Evolutionary conservation across 768 basidiomycete genomes (phyloP).

Genomic region (Lanmaoa rubissima): DNA sequence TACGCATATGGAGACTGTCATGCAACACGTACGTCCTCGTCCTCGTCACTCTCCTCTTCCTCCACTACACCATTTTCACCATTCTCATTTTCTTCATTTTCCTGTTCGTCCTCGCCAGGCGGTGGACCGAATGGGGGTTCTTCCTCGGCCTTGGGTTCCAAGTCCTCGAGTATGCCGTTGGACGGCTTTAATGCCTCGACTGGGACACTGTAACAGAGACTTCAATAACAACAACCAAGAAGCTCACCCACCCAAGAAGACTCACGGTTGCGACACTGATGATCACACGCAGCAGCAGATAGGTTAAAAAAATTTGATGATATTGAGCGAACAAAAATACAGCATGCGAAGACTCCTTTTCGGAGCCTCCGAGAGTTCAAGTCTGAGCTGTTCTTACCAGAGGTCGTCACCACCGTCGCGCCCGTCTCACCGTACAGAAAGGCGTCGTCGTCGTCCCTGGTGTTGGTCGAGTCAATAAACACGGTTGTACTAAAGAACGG

Average conservation of each 20-base stretch:
- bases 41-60: slow-evolving; percentile 46
- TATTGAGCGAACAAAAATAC: slow-evolving; percentile 36
- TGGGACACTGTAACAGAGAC: slow-evolving; percentile 33
- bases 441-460: slow-evolving; percentile 79
- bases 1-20: background rate
- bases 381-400: slow-evolving; percentile 47
- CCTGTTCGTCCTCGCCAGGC: slow-evolving; percentile 22
- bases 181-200: slow-evolving; percentile 43
- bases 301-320: slow-evolving; percentile 40
- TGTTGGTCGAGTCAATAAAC: slow-evolving; percentile 26
- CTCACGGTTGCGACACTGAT: slow-evolving; percentile 66
- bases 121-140: slow-evolving; percentile 32
- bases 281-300: slow-evolving; percentile 38
- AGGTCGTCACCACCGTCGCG: slow-evolving; percentile 32
- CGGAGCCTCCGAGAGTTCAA: slow-evolving; percentile 22
- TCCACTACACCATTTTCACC: slow-evolving; percentile 42
- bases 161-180: slow-evolving; percentile 49
- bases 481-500: slow-evolving; percentile 15
- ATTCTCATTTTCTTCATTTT: slow-evolving; percentile 30
- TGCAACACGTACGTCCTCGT: slow-evolving; percentile 42
- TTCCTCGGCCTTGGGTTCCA: slow-evolving; percentile 46
- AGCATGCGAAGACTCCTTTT: slow-evolving; percentile 31
- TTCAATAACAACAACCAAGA: slow-evolving; percentile 16
- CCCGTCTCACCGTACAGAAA: slow-evolving; percentile 68
- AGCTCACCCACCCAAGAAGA: slow-evolving; percentile 33